Conservation (phyloP, 345 rosid species). For the Aethionema arabicum region DNA sequence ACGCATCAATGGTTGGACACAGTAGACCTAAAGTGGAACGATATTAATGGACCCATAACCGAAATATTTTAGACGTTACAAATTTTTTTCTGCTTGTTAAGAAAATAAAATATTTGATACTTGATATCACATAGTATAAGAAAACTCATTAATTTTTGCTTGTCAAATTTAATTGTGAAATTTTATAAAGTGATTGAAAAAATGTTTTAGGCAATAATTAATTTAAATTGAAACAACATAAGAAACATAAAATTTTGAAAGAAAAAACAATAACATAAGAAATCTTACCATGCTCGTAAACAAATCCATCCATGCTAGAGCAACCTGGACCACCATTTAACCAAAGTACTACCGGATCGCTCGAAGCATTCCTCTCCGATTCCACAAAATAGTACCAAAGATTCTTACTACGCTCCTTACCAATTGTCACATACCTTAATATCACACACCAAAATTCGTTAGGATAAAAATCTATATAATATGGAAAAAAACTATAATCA, state of each 20-base stretch:
- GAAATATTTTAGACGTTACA: too few relatives aligned
- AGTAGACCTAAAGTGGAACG: too few relatives aligned
- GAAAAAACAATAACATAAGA: neutral
- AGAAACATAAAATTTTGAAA: neutral
- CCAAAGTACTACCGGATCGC: slow-evolving; percentile 88
- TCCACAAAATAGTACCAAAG: slow-evolving; percentile 78
- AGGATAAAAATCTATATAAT: neutral
- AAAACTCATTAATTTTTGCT: too few relatives aligned
- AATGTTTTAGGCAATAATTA: neutral
- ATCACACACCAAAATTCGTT: slow-evolving; percentile 4
- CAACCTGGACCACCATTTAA: slow-evolving; percentile 98
- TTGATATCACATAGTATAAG: too few relatives aligned
- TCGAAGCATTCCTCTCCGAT: slow-evolving; percentile 66
- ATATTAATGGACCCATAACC: too few relatives aligned
- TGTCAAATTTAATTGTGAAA: neutral
- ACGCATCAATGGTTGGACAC: too few relatives aligned
- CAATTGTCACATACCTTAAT: slow-evolving; percentile 67
- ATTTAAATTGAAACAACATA: neutral
- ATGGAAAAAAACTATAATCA: neutral
- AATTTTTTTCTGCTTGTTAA: too few relatives aligned
- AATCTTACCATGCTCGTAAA: slow-evolving; percentile 73
- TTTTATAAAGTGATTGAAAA: neutral
- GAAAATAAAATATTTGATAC: too few relatives aligned
- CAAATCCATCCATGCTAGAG: slow-evolving; percentile 91
- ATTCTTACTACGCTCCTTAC: slow-evolving; percentile 49